Conservation (phyloP, 768 basidiomycete genomes). For the Nevesoporus exiguus region DNA sequence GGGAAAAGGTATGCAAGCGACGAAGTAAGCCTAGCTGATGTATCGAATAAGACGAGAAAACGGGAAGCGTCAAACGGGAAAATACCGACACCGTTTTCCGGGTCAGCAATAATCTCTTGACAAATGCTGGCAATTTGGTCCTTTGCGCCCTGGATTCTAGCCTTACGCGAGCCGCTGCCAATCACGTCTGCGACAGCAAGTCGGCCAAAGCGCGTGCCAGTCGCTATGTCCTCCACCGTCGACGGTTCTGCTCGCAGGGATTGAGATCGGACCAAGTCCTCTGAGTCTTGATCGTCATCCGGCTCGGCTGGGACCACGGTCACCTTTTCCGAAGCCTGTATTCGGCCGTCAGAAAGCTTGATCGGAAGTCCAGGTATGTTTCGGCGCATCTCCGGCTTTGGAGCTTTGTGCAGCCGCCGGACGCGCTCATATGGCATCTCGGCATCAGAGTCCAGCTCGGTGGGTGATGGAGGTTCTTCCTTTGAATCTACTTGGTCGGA, state of each 20-base stretch:
- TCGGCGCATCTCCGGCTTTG: slow-evolving; percentile 46
- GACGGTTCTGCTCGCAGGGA: slow-evolving; percentile 23
- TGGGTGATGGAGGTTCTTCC: slow-evolving; percentile 1
- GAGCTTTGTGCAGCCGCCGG: slow-evolving; percentile 49
- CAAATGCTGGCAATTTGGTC: slow-evolving; percentile 93
- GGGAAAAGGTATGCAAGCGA: slow-evolving; percentile 86
- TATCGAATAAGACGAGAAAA: slow-evolving; percentile 14
- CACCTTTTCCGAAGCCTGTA: slow-evolving; percentile 53
- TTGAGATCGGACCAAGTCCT: slow-evolving; percentile 36
- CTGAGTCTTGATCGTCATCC: slow-evolving; percentile 31
- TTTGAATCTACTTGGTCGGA: slow-evolving; percentile 12
- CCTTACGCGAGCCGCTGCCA: slow-evolving; percentile 58
- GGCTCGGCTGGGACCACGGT: slow-evolving; percentile 17
- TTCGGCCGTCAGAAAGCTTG: slow-evolving; percentile 77
- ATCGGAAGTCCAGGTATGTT: slow-evolving; percentile 73
- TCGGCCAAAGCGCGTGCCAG: slow-evolving; percentile 86
- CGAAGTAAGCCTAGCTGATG: slow-evolving; percentile 80
- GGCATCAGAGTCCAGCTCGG: slow-evolving; percentile 44
- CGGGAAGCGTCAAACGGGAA: background rate
- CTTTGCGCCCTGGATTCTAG: slow-evolving; percentile 73
- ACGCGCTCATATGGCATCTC: slow-evolving; percentile 74
- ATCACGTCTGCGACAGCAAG: slow-evolving; percentile 73
- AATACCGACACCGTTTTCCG: slow-evolving; percentile 85
- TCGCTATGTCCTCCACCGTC: slow-evolving; percentile 66
- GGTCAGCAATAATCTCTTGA: slow-evolving; percentile 91